Percentiles rank a stretch among this genome's conserved stretches.
These are phyloP conservation scores for Pythium guiyangense DNA, from an alignment of 352 stramenopile species.

Conservation along the genomic window DNA sequence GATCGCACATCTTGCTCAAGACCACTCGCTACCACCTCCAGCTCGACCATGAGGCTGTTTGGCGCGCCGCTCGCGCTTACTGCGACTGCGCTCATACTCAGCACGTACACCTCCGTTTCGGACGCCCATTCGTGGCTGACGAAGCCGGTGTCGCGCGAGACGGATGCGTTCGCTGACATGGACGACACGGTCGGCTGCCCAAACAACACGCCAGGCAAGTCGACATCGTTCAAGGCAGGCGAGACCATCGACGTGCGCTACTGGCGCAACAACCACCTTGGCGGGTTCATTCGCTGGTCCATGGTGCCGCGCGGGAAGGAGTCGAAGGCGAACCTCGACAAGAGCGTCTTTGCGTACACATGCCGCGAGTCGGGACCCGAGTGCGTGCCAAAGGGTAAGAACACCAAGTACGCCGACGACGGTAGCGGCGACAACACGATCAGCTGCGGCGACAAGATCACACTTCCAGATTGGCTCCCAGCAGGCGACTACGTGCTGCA, in stretches of 20 bases:
- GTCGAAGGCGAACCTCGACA: conserved; percentile 27
- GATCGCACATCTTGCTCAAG: too few species aligned
- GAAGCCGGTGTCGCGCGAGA: conserved; percentile 38
- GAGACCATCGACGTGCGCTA: conserved; percentile 48
- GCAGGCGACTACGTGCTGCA: conserved; percentile 56
- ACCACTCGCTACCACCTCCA: too few species aligned
- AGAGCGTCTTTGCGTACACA: conserved; percentile 53
- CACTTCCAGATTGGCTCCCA: conserved; percentile 34
- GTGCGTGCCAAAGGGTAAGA: conserved; percentile 20
- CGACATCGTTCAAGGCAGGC: conserved; percentile 32
- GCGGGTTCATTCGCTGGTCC: conserved; percentile 52
- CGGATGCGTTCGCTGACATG: conserved; percentile 23
- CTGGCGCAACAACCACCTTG: conserved; percentile 51
- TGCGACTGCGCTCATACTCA: conserved; percentile 1
- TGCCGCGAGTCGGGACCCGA: conserved; percentile 39
- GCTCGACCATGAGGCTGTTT: conserved; percentile 3
- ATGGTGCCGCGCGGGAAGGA: conserved; percentile 27
- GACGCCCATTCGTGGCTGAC: conserved; percentile 39
- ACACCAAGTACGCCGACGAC: conserved; percentile 41
- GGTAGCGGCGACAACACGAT: conserved; percentile 30
- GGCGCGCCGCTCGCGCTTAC: neutral
- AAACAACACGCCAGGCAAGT: conserved; percentile 18
- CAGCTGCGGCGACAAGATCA: conserved; percentile 42
- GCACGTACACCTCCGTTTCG: neutral
- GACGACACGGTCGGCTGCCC: conserved; percentile 28